Conservation (phyloP, 495 filamentous ascomycete species). For the Niebla homalea region DNA sequence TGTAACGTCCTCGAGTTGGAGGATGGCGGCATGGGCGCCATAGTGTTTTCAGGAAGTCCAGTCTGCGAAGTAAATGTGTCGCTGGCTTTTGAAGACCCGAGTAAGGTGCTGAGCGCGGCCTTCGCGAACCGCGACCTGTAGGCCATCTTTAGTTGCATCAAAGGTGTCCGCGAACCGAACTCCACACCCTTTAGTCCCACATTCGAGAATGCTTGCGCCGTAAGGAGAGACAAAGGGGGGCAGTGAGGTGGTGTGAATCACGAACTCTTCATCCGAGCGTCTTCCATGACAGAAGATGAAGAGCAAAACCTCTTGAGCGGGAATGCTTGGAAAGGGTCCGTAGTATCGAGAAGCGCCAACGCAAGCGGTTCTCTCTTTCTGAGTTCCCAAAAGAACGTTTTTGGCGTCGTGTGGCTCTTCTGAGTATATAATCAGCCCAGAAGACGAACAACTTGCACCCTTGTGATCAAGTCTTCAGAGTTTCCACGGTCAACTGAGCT, state of each 20-base stretch:
- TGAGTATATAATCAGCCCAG: conserved; percentile 17
- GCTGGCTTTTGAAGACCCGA: conserved; percentile 10
- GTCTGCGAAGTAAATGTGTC: conserved; percentile 10
- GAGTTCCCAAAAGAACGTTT: conserved; percentile 18
- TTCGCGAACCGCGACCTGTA: conserved; percentile 4
- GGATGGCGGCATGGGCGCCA: conserved; percentile 8
- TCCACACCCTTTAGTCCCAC: conserved; percentile 12
- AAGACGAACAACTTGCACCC: conserved; percentile 19
- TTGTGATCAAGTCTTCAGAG: neutral
- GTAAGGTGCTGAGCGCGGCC: conserved; percentile 14
- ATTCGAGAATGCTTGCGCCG: conserved; percentile 18
- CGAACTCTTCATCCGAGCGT: neutral
- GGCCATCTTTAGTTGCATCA: neutral
- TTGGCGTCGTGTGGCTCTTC: conserved; percentile 15
- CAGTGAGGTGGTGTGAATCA: neutral
- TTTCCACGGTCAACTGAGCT: neutral
- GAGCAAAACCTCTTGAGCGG: neutral
- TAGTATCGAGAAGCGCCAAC: conserved; percentile 10
- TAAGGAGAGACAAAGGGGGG: conserved; percentile 17
- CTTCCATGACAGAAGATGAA: neutral
- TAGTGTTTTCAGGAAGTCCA: conserved; percentile 15
- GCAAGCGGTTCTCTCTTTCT: conserved; percentile 13
- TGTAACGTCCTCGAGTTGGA: conserved; percentile 15
- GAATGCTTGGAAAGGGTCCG: conserved; percentile 4
- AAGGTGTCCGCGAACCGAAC: conserved; percentile 5